Conservation (phyloP, 306 rosid genomes). For the Comarum palustre region DNA sequence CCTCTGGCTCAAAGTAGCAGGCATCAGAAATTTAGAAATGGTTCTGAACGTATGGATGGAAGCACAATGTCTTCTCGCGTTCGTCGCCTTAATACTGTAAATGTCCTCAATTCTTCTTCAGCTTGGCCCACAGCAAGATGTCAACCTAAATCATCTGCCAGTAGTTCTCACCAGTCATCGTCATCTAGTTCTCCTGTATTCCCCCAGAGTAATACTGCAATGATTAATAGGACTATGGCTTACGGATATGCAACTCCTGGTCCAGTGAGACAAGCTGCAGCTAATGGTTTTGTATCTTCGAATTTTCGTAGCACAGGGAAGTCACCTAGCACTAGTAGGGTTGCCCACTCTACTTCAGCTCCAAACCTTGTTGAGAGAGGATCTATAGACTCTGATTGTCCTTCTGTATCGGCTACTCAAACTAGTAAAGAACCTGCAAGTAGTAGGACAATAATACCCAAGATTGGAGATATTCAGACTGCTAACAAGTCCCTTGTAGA, state of each 20-base stretch:
- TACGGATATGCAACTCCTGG: not conserved
- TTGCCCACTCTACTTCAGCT: slow-evolving; percentile 63
- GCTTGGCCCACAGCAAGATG: slow-evolving; percentile 70
- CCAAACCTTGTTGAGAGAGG: slow-evolving; percentile 55
- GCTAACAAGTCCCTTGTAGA: slow-evolving; percentile 89
- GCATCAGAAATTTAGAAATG: slow-evolving; percentile 48
- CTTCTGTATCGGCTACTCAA: slow-evolving; percentile 66
- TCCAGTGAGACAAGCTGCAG: slow-evolving; percentile 5
- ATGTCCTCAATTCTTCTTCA: slow-evolving; percentile 56
- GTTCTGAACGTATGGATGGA: slow-evolving; percentile 43
- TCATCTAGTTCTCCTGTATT: slow-evolving; percentile 16
- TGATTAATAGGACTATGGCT: not conserved
- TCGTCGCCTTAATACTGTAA: slow-evolving; percentile 50
- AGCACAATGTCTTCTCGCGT: slow-evolving; percentile 81
- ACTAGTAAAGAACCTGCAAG: slow-evolving; percentile 43
- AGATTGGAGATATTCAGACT: slow-evolving; percentile 55
- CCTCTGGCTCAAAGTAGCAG: slow-evolving; percentile 45
- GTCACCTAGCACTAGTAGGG: slow-evolving; percentile 37
- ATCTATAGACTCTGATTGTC: slow-evolving; percentile 56
- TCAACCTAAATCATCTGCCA: slow-evolving; percentile 40
- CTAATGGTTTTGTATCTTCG: slow-evolving; percentile 7
- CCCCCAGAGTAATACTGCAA: slow-evolving; percentile 6
- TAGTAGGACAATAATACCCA: slow-evolving; percentile 35
- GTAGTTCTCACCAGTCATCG: slow-evolving; percentile 33
- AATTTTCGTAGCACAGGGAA: slow-evolving; percentile 6